Base-by-base conservation (phyloP, 805 yeast species). In the Candida lessepsii region DNA sequence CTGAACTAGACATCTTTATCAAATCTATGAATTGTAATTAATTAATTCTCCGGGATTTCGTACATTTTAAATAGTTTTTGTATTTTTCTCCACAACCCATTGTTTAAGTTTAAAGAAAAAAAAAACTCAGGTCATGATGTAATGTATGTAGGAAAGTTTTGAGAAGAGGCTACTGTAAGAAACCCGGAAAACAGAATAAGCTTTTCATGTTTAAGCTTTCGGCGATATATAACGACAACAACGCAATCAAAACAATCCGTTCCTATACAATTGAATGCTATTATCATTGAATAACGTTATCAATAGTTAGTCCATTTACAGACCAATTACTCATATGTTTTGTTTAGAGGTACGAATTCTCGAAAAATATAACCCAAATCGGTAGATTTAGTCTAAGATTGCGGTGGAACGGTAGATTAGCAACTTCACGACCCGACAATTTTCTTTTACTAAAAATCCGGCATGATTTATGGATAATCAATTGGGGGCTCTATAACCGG, bases 1-100 rank as follows among this genome's bases (percentile, higher is more conserved):
- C 41, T 17, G 39, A 33, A 32, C 32, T 39, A n/a, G 42, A 39
- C 42, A 39, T 34, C 6, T 17, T 29, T 26, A 26, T 26, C 10
- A 31, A 31, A 31, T 29, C 31, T 29, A 29, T 16, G 31, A 29
- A 11, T 7, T 8, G 11, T 29, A 29, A 6, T 9, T 15, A 7
- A 19, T 31, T 16, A 11, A 16, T 16, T 19, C 34, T 7, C 20
- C 31, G 6, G 35, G 35, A 31, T 10, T 20, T 20, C 27, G 7
- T 19, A 2, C 19, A 9, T 6, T 16, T 20, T 24, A 16, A 16
- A 34, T 34, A 25, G 23, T 25, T 18, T 18, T 20, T 20, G 14
- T 16, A 4, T 8, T 24, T 24, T 24, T 34, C 37, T 25, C 37
- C 37, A 34, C 37, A 34, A 34, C n/a, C 4, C 19, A 31, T 29